Evolutionary conservation across 202 grass and related monocot species (phyloP), one percentile per base, ranked within the genome.

Genomic region (Zoysia matrella): DNA sequence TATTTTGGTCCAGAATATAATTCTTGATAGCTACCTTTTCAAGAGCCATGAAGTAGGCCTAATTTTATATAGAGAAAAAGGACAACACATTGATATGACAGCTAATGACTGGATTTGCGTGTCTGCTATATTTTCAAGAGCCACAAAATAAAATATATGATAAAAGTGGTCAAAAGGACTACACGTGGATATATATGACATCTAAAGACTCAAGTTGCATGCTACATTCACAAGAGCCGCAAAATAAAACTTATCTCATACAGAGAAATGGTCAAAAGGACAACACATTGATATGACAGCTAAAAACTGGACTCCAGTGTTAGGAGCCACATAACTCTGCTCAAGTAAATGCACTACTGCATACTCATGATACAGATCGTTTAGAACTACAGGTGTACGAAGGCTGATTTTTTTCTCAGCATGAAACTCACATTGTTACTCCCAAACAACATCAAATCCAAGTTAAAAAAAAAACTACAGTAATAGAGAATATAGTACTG

Each of bases 271-370:
- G 14, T 45, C 57, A 80, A 45, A 63, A 76, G 30, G 52, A 56
- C 49, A 69, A 66, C 7, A 48, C 42, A 66, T 13, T 75, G 56
- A 69, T 53, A 60, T 71, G 65, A 49, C 66, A 81, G 41, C 30
- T 9, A 58, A 18, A 72, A 61, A 36, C 18, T 61, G 18, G 18
- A 76, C 11, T 58, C 56, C 6, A 7, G 69, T 69, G n/a, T 60
- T 72, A 82, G 42, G 47, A 18, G 18, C 15, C 71, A 16, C 22
- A 30, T 30, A 30, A 30, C 22, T 30, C 22, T 30, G 22, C 22
- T 30, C 22, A 30, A 30, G 22, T 30, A 30, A 30, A 30, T 30
- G 22, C 22, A 30, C 22, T 30, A 30, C 22, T 30, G 22, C 22
- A 30, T 30, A 30, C 22, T 30, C 22, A 30, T 30, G 22, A 30